Conservation (phyloP, 73 alveolate genomes). For the Stentor coeruleus region DNA sequence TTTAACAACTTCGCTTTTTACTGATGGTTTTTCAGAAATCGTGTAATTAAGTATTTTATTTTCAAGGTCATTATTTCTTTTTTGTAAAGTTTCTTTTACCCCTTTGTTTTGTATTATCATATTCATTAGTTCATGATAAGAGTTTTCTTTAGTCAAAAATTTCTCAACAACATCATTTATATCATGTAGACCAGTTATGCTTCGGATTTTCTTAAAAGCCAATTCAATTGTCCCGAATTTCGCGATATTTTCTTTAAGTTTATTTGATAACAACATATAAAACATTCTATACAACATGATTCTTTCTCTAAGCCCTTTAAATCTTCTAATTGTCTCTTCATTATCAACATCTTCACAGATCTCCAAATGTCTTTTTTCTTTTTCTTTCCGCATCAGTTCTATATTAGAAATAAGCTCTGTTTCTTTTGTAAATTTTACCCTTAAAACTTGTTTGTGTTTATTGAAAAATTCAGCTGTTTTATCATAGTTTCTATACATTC, state of each 20-base stretch:
- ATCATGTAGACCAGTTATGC: not conserved
- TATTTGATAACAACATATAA: not conserved
- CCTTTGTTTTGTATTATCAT: not conserved
- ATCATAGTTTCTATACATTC: not conserved
- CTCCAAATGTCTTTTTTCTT: conserved; percentile 14
- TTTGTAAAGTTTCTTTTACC: not conserved
- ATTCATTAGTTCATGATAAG: not conserved
- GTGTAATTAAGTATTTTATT: not conserved
- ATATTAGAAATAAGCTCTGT: not conserved
- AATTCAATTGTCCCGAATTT: not conserved
- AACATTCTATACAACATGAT: not conserved
- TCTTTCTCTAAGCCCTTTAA: not conserved
- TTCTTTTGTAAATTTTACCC: not conserved
- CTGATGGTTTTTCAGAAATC: not conserved
- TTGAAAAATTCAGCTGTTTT: not conserved
- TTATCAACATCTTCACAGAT: conserved; percentile 16
- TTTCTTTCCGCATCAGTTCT: not conserved
- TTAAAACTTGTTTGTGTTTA: not conserved
- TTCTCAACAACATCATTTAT: conserved; percentile 11
- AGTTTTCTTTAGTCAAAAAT: conserved; percentile 13
- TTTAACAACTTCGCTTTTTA: not conserved
- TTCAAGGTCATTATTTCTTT: not conserved
- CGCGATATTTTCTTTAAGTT: not conserved
- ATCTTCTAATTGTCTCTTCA: not conserved
- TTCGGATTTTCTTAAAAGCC: conserved; percentile 1